Conservation (phyloP, 2,329 filamentous ascomycete species). For the Bipolaris zeicola region DNA sequence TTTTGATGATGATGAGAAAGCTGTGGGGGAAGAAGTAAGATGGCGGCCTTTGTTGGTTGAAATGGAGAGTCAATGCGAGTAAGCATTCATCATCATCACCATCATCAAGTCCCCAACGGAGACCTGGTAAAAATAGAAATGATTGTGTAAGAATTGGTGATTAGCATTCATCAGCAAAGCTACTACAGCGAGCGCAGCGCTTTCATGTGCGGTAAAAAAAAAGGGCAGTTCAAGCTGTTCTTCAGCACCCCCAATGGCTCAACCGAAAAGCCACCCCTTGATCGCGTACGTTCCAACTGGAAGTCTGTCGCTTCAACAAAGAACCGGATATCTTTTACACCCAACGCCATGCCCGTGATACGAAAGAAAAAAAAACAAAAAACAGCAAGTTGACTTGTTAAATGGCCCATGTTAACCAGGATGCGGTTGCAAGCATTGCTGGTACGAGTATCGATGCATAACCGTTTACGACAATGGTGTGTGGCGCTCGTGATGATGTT, state of each 20-base stretch:
- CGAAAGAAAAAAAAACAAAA: neutral
- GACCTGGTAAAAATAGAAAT: neutral
- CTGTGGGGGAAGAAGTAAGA: neutral
- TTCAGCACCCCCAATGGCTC: neutral
- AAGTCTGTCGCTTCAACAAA: constrained; percentile 2
- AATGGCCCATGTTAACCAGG: constrained; percentile 35
- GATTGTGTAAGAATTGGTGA: neutral
- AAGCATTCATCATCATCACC: neutral
- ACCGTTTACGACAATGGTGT: constrained; percentile 29
- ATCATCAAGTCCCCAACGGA: neutral
- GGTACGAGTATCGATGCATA: constrained; percentile 38
- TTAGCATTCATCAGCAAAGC: neutral
- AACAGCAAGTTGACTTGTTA: constrained; percentile 9
- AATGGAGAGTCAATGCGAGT: neutral
- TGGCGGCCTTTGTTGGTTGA: neutral
- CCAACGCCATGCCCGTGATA: constrained; percentile 19
- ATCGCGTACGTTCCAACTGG: constrained; percentile 6
- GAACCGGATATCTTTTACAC: constrained; percentile 31
- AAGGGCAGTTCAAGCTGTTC: neutral
- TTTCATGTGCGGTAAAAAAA: neutral
- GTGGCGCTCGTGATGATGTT: constrained; percentile 39
- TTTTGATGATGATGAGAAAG: neutral
- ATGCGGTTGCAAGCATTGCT: constrained; percentile 32
- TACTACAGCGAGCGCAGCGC: neutral
- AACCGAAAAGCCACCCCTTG: neutral